These are phyloP conservation scores for Peronosclerospora sorghi DNA, from an alignment of 352 stramenopile species.

Conservation along the genomic window DNA sequence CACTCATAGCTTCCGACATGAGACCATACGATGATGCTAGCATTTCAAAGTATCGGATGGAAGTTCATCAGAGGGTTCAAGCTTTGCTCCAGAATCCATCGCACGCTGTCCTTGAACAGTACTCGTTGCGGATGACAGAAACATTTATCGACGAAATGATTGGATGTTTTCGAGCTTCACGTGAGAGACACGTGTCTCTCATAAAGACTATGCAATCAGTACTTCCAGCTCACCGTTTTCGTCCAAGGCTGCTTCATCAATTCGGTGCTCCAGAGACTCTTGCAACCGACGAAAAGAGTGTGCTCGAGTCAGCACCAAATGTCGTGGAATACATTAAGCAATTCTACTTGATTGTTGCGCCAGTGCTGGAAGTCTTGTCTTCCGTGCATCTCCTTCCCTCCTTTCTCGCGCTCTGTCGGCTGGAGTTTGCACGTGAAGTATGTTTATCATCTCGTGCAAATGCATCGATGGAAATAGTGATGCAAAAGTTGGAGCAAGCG, in stretches of 20 bases:
- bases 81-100: conserved; percentile 5
- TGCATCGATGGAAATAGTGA: conserved; percentile 27
- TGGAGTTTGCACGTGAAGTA: conserved; percentile 45
- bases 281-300: conserved; percentile 1
- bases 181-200: conserved; percentile 7
- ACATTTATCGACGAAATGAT: conserved; percentile 21
- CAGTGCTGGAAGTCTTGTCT: conserved; percentile 14
- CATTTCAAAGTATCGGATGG: conserved; percentile 3
- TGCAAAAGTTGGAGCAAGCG: conserved; percentile 27
- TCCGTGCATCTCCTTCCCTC: conserved; percentile 5
- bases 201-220: conserved; percentile 18
- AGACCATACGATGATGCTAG: conserved; percentile 5
- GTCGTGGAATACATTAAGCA: conserved; percentile 22
- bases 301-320: background rate
- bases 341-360: conserved; percentile 16
- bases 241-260: conserved; percentile 4
- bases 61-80: conserved; percentile 6
- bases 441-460: conserved; percentile 21
- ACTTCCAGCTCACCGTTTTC: conserved; percentile 21
- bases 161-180: conserved; percentile 20
- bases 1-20: conserved; percentile 13
- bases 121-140: conserved; percentile 18
- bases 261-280: background rate
- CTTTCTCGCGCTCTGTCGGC: conserved; percentile 22
- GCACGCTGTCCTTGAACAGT: conserved; percentile 2